phyloP scores from a whole-genome alignment of 2,329 filamentous ascomycete species.

The Exophiala sideris region DNA sequence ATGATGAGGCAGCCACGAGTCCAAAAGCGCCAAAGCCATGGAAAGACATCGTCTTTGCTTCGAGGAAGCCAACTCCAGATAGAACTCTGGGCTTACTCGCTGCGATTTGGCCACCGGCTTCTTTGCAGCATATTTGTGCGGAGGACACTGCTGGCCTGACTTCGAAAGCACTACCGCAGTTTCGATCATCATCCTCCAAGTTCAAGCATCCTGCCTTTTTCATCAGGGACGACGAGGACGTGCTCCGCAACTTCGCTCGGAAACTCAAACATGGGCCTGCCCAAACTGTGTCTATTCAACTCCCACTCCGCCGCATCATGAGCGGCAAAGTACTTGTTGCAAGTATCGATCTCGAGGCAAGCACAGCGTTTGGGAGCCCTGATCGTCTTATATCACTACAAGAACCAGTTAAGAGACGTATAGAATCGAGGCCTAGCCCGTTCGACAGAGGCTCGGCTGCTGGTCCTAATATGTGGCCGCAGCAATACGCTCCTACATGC shows the following conservation, averaged over 20 bases:
- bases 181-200: constrained; percentile 6
- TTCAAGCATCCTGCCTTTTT: constrained; percentile 7
- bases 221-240: constrained; percentile 14
- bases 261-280: neutral
- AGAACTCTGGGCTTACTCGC: constrained; percentile 3
- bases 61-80: constrained; percentile 4
- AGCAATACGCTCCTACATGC: constrained; percentile 75
- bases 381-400: neutral
- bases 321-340: constrained; percentile 10
- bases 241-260: constrained; percentile 13
- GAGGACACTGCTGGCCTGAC: neutral
- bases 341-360: neutral
- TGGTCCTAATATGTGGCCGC: constrained; percentile 62
- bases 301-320: constrained; percentile 16
- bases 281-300: neutral
- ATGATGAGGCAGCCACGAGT: constrained; percentile 12
- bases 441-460: constrained; percentile 81
- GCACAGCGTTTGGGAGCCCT: neutral
- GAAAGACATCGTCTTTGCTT: constrained; percentile 25
- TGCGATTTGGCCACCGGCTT: constrained; percentile 24
- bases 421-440: constrained; percentile 65
- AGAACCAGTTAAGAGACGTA: constrained; percentile 35
- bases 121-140: constrained; percentile 16
- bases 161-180: neutral
- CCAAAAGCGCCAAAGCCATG: constrained; percentile 21